phyloP scores from a whole-genome alignment of 1,139 yeast species.

The Candida tunisiensis region DNA sequence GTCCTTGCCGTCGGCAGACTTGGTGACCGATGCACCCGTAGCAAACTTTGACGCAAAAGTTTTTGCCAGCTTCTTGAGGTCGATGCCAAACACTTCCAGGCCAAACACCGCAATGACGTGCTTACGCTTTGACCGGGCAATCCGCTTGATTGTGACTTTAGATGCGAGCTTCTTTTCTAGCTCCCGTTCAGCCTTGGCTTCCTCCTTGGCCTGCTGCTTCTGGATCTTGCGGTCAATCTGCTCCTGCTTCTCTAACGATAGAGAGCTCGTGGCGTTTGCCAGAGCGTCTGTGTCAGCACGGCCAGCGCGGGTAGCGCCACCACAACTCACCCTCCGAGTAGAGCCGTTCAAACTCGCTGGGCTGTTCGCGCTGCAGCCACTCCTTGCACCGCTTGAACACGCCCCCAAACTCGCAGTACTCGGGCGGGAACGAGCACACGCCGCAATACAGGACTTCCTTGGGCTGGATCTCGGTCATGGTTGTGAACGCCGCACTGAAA shows the following conservation, averaged over 20 bases:
- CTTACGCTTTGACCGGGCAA: conserved; percentile 82
- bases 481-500: too few species aligned
- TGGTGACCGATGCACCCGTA: conserved; percentile 91
- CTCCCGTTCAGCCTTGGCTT: conserved; percentile 75
- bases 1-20: conserved; percentile 81
- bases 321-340: conserved; percentile 49
- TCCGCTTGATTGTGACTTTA: conserved; percentile 69
- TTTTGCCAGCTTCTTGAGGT: conserved; percentile 81
- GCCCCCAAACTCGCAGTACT: conserved; percentile 87
- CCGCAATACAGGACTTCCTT: conserved; percentile 46
- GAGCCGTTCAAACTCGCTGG: conserved; percentile 37
- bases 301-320: conserved; percentile 7
- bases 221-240: conserved; percentile 68
- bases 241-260: conserved; percentile 64
- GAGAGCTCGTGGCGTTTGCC: conserved; percentile 34
- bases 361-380: conserved; percentile 53
- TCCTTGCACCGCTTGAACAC: conserved; percentile 66
- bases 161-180: conserved; percentile 61
- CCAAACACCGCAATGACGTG: conserved; percentile 80
- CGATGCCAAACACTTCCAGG: conserved; percentile 71
- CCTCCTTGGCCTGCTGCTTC: conserved; percentile 80
- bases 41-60: conserved; percentile 91
- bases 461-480: too few species aligned
- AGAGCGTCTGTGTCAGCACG: too few species aligned
- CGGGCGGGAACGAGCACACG: conserved; percentile 78